Conservation (phyloP, 2,329 filamentous ascomycete species). For the Venturia effusa region DNA sequence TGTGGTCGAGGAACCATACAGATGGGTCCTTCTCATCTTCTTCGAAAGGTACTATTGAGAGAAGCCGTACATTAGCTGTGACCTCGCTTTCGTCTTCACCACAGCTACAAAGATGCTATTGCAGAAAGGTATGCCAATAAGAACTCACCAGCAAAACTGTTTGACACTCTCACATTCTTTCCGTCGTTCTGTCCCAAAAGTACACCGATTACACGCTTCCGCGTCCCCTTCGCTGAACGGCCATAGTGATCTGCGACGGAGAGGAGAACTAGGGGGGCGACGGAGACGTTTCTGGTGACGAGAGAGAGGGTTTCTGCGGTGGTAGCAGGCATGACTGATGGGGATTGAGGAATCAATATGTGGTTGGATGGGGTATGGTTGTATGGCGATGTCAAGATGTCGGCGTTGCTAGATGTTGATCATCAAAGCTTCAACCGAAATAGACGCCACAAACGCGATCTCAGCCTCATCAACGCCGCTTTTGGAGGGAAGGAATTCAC, state of each 20-base stretch:
- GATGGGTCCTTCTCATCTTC: constrained; percentile 98
- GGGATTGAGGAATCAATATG: neutral
- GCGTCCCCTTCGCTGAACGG: constrained; percentile 79
- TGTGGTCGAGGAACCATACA: constrained; percentile 98
- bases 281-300: constrained; percentile 88
- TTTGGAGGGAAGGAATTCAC: neutral
- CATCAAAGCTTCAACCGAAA: neutral
- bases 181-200: constrained; percentile 92
- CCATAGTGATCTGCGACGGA: constrained; percentile 98
- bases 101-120: neutral
- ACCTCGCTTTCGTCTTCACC: neutral
- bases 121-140: neutral
- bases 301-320: constrained; percentile 94
- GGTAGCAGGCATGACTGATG: constrained; percentile 70
- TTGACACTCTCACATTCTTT: constrained; percentile 91
- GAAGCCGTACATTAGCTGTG: neutral
- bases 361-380: neutral
- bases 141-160: constrained; percentile 86
- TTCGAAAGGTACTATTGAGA: constrained; percentile 74
- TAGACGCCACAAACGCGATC: neutral
- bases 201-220: constrained; percentile 85
- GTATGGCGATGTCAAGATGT: neutral
- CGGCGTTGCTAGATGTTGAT: constrained; percentile 3
- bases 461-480: neutral
- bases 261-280: constrained; percentile 93